Base-by-base conservation (phyloP, 2,329 filamentous ascomycete species). In the Malbranchea zuffiana region DNA sequence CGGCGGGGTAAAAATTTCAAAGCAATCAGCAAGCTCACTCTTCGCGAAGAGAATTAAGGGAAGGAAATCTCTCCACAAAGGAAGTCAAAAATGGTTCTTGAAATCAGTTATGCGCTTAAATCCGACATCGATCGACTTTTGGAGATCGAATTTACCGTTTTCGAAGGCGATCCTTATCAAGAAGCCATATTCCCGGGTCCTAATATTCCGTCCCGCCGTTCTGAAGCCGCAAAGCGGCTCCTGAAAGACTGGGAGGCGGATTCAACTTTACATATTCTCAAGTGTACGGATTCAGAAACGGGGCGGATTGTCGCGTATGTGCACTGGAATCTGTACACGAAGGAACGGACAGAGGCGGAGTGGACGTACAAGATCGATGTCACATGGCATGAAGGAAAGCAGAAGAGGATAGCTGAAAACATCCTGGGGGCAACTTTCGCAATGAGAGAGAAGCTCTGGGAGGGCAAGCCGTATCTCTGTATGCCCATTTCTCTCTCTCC, bases 31-130 rank as follows among this genome's bases (percentile, higher is more conserved):
- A n/a, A n/a, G n/a, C n/a, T n/a, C n/a, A n/a, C n/a, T n/a, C n/a
- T n/a, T n/a, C n/a, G n/a, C n/a, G n/a, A n/a, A n/a, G n/a, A n/a
- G n/a, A n/a, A n/a, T n/a, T n/a, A n/a, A n/a, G n/a, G n/a, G n/a
- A n/a, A n/a, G n/a, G n/a, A n/a, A n/a, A n/a, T n/a, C n/a, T n/a
- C n/a, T n/a, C n/a, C n/a, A n/a, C n/a, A n/a, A n/a, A n/a, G n/a
- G n/a, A n/a, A n/a, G n/a, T n/a, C n/a, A n/a, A 33, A 33, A 8
- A 33, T 33, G 31, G 31, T 7, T 7, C 17, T 33, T 18, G 2
- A 20, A 10, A 11, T 33, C 10, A 11, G 6, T 21, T 11, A 11
- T 18, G 17, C 16, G 17, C 10, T 11, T 20, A 15, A 33, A 21
- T 33, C 31, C 12, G 31, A 33, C 31, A 10, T 33, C 6, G 13